A percentile compares a stretch with the other conserved stretches of the same genome.
phyloP scores from a whole-genome alignment of 352 stramenopile genomes.

The Globisporangium recalcitrans region DNA sequence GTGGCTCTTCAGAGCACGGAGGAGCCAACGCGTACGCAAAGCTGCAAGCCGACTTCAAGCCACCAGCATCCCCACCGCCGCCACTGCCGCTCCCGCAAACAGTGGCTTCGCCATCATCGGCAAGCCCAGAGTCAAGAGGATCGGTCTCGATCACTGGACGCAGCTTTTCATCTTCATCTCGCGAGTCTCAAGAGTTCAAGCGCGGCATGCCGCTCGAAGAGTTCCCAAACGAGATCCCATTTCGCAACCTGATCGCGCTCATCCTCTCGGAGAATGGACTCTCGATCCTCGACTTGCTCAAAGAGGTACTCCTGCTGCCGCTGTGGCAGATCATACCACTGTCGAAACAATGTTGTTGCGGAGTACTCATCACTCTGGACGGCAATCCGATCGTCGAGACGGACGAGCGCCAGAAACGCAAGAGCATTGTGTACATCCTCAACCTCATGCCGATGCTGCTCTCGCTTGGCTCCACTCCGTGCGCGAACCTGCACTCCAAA shows the following conservation, averaged over 20 bases:
- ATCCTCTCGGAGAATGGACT: slow-evolving; percentile 61
- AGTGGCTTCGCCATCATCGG: neutral
- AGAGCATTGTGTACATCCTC: slow-evolving; percentile 69
- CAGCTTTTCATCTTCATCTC: neutral
- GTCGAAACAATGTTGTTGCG: too few relatives aligned
- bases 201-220: slow-evolving; percentile 37
- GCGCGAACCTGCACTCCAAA: slow-evolving; percentile 37
- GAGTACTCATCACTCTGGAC: slow-evolving; percentile 29
- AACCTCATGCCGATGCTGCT: slow-evolving; percentile 67
- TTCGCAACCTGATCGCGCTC: slow-evolving; percentile 55
- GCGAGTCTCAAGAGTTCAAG: slow-evolving; percentile 28
- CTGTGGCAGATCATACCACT: too few relatives aligned
- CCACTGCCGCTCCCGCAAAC: slow-evolving; percentile 17
- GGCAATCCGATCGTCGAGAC: slow-evolving; percentile 64
- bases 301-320: slow-evolving; percentile 30
- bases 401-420: slow-evolving; percentile 57
- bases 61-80: neutral
- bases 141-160: neutral
- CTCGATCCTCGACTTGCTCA: slow-evolving; percentile 42
- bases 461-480: slow-evolving; percentile 56
- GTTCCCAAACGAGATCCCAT: slow-evolving; percentile 44
- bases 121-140: slow-evolving; percentile 9
- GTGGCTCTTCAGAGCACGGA: neutral
- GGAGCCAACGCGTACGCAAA: neutral
- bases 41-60: slow-evolving; percentile 13